phyloP scores from a whole-genome alignment of 768 basidiomycete species.

The Auricularia sp. region DNA sequence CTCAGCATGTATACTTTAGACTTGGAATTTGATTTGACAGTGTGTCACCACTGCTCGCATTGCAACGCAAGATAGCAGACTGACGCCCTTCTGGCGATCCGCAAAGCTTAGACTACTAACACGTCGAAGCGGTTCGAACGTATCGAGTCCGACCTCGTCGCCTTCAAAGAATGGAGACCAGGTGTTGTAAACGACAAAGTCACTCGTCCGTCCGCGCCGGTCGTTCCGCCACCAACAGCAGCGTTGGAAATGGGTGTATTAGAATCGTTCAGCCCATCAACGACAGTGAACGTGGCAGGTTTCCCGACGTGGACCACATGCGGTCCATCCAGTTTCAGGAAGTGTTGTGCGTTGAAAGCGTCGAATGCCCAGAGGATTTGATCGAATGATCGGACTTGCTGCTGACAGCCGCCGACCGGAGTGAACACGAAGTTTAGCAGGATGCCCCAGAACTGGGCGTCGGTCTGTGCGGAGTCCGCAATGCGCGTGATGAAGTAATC shows the following conservation, averaged over 20 bases:
- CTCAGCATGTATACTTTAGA: background rate
- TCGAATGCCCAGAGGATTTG: slow-evolving; percentile 31
- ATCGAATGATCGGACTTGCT: slow-evolving; percentile 21
- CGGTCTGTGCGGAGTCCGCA: slow-evolving; percentile 20
- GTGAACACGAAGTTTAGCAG: slow-evolving; percentile 26
- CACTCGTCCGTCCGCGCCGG: slow-evolving; percentile 20
- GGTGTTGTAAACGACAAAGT: slow-evolving; percentile 16
- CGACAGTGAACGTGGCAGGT: slow-evolving; percentile 25
- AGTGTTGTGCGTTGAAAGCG: slow-evolving; percentile 23
- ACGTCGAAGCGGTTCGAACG: slow-evolving; percentile 21
- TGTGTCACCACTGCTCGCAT: too few species aligned
- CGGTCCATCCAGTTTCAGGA: slow-evolving; percentile 28
- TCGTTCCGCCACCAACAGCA: slow-evolving; percentile 14
- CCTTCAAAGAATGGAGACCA: slow-evolving; percentile 23
- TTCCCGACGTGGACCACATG: slow-evolving; percentile 13
- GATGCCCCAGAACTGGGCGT: slow-evolving; percentile 27
- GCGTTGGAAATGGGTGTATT: slow-evolving; percentile 17
- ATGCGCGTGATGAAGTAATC: slow-evolving; percentile 35
- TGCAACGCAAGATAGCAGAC: background rate
- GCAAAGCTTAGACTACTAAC: background rate
- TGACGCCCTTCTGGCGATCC: too few species aligned
- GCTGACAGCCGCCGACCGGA: slow-evolving; percentile 32
- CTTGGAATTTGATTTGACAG: background rate
- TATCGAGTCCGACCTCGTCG: slow-evolving; percentile 22
- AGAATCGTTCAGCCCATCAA: slow-evolving; percentile 23